Percentiles rank a stretch among this genome's conserved stretches.
These are phyloP conservation scores for Sporopachydermia quercuum DNA, from an alignment of 805 yeast genomes.

Conservation along the genomic window DNA sequence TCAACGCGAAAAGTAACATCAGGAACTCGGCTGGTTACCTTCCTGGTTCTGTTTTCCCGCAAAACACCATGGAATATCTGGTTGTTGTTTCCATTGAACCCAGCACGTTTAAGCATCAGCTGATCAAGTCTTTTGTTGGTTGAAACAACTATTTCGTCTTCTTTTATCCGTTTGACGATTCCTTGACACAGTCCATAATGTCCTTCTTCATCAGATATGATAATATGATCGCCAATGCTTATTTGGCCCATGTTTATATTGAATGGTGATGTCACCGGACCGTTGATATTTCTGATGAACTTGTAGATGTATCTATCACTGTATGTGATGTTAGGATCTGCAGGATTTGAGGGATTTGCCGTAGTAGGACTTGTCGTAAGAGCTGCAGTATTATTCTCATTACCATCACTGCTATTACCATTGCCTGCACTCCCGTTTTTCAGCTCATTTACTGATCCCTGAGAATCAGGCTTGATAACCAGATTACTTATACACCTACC, in stretches of 20 bases:
- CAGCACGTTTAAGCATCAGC: slow-evolving; percentile 23
- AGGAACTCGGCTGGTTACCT: slow-evolving; percentile 4
- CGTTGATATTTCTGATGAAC: slow-evolving; percentile 24
- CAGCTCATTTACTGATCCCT: no score
- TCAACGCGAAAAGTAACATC: slow-evolving; percentile 39
- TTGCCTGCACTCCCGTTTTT: no score
- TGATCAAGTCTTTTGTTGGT: slow-evolving; percentile 38
- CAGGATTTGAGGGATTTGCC: slow-evolving; percentile 5
- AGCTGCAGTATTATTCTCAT: background rate
- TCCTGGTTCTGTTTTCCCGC: slow-evolving; percentile 1
- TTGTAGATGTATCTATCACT: slow-evolving; percentile 27
- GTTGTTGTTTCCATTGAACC: slow-evolving; percentile 28
- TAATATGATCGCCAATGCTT: slow-evolving; percentile 41
- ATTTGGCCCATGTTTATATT: slow-evolving; percentile 24
- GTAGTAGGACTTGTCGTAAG: background rate
- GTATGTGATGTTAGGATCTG: slow-evolving; percentile 9
- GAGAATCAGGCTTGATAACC: slow-evolving; percentile 21
- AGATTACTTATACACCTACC: slow-evolving; percentile 48
- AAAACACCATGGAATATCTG: slow-evolving; percentile 40
- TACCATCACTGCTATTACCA: no score
- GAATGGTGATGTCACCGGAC: background rate
- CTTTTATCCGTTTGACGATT: slow-evolving; percentile 28
- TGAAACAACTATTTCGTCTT: slow-evolving; percentile 29
- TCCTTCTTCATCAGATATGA: slow-evolving; percentile 69
- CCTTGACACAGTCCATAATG: slow-evolving; percentile 66